Evolutionary conservation across 139 green algal genomes (phyloP).

Genomic region (Chlorella sp.): DNA sequence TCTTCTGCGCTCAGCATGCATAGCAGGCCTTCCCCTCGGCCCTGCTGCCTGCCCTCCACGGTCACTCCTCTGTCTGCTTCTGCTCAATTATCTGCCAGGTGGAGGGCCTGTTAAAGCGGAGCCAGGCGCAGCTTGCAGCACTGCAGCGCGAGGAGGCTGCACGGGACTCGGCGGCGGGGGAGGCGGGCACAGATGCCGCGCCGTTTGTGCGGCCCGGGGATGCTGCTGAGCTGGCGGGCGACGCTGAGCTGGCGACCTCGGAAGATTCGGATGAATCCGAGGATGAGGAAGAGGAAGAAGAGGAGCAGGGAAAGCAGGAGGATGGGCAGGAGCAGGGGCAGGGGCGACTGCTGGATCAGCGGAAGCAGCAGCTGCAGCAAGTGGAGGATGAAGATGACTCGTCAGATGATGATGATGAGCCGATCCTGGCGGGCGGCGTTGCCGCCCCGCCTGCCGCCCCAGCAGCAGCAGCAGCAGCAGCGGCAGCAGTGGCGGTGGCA

Average conservation of each 20-base stretch:
- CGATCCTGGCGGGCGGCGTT: neutral
- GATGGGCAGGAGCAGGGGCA: neutral
- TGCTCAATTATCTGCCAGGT: neutral
- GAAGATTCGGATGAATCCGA: neutral
- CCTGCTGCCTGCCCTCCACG: neutral
- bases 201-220: neutral
- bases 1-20: no score
- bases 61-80: neutral
- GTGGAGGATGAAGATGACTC: neutral
- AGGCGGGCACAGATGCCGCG: neutral
- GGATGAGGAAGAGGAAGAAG: neutral
- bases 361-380: neutral
- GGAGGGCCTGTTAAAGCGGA: neutral
- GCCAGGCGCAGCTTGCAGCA: neutral
- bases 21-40: no score
- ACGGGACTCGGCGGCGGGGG: neutral
- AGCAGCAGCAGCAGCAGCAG: neutral
- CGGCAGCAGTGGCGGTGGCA: neutral
- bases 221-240: neutral
- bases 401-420: neutral
- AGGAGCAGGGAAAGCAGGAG: neutral
- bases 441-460: neutral
- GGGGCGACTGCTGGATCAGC: neutral
- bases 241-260: neutral
- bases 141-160: neutral